A percentile compares a stretch with the other conserved stretches of the same genome.
Evolutionary conservation across 441 rosid species (phyloP).

Genomic region (Theobroma grandiflorum): DNA sequence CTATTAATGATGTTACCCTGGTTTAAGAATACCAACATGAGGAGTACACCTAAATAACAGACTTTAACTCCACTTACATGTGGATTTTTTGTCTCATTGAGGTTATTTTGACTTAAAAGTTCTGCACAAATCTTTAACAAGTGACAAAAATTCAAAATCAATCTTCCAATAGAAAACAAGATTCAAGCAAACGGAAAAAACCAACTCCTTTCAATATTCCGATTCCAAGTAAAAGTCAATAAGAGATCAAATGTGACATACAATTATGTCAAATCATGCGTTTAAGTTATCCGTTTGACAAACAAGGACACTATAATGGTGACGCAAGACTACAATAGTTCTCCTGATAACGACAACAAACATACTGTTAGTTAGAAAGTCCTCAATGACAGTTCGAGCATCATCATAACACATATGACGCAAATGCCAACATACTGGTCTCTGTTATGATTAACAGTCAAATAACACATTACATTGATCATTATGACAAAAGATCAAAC

Average conservation of each 20-base stretch:
- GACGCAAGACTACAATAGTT: conserved; percentile 4
- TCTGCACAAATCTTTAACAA: conserved; percentile 8
- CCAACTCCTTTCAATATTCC: neutral
- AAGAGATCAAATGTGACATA: neutral
- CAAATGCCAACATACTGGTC: neutral
- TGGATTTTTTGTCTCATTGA: conserved; percentile 17
- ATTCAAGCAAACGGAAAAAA: conserved; percentile 5
- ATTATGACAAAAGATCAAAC: too few species aligned
- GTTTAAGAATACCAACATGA: neutral
- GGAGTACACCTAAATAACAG: neutral
- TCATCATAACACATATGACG: neutral
- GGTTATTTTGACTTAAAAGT: conserved; percentile 15
- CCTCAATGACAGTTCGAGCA: neutral
- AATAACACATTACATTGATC: neutral
- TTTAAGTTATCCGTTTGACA: conserved; percentile 2
- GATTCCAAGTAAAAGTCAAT: neutral
- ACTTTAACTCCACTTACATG: neutral
- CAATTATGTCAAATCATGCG: neutral
- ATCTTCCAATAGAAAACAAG: neutral
- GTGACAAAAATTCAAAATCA: conserved; percentile 12
- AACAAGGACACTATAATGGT: conserved; percentile 11
- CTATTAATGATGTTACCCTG: neutral
- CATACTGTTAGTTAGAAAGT: conserved; percentile 2
- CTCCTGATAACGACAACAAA: neutral
- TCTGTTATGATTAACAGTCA: neutral